Evolutionary conservation across 768 basidiomycete genomes (phyloP).

Genomic region (Tylopilus intermedius): DNA sequence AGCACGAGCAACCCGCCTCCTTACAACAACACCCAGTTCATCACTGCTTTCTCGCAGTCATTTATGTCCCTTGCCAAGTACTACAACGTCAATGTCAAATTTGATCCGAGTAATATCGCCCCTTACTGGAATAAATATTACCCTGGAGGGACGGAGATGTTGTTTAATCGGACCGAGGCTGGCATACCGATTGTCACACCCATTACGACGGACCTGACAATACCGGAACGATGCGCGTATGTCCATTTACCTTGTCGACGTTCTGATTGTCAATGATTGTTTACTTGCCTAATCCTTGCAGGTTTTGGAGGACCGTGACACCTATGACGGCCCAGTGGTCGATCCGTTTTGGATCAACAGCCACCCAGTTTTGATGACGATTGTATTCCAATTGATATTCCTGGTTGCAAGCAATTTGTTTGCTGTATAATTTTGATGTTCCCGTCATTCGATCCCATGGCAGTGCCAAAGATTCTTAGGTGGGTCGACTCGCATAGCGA

Average conservation of each 20-base stretch:
- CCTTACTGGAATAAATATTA: not conserved
- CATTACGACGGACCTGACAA: not conserved
- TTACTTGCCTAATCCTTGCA: not conserved
- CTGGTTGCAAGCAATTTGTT: too few species aligned
- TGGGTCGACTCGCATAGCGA: too few species aligned
- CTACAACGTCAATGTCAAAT: conserved; percentile 21
- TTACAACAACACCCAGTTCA: conserved; percentile 27
- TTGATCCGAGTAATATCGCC: conserved; percentile 15
- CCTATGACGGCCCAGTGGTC: conserved; percentile 6
- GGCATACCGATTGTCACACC: conserved; percentile 2
- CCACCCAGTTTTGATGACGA: not conserved
- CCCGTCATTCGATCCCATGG: too few species aligned
- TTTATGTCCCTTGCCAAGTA: conserved; percentile 23
- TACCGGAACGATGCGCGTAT: conserved; percentile 13
- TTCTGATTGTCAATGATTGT: too few species aligned
- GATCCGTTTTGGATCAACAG: not conserved
- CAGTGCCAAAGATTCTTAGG: too few species aligned
- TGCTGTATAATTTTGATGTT: too few species aligned
- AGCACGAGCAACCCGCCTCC: conserved; percentile 7
- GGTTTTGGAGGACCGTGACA: conserved; percentile 16
- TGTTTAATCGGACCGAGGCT: conserved; percentile 11
- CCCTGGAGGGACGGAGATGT: conserved; percentile 10
- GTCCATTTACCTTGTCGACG: not conserved
- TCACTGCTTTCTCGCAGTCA: conserved; percentile 23
- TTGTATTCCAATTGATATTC: not conserved